These are phyloP conservation scores for Nannochloropsis oceanica DNA, from an alignment of 108 stramenopile species.

Conservation along the genomic window DNA sequence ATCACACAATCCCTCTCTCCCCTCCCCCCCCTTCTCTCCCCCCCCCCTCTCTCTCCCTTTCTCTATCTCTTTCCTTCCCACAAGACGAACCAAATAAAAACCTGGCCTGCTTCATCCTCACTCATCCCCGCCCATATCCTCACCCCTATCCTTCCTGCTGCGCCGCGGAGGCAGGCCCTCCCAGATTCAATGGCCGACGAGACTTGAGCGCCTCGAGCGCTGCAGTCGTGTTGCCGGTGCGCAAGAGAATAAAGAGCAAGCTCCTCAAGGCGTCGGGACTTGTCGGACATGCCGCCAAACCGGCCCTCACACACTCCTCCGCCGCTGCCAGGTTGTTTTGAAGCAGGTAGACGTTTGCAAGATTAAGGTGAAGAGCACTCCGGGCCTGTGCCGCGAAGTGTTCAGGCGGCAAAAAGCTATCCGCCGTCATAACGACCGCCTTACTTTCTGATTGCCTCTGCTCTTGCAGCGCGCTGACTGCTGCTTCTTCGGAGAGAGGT, in stretches of 20 bases:
- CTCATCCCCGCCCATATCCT: too few species aligned
- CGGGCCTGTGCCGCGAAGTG: background rate
- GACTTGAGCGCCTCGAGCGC: slow-evolving; percentile 6
- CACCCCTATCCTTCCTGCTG: too few species aligned
- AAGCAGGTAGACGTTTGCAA: slow-evolving; percentile 12
- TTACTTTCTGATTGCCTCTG: background rate
- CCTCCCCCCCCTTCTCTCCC: too few species aligned
- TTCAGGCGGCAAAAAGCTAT: background rate
- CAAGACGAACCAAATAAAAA: too few species aligned
- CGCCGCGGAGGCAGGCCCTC: background rate
- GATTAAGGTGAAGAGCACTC: slow-evolving; percentile 6
- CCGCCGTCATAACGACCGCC: background rate
- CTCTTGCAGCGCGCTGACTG: background rate
- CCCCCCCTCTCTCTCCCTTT: too few species aligned
- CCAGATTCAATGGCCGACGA: background rate
- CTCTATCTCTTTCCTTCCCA: too few species aligned
- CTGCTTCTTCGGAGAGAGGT: background rate
- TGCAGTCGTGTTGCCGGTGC: slow-evolving; percentile 7
- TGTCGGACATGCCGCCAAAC: background rate
- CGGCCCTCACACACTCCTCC: slow-evolving; percentile 1
- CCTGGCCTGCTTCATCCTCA: too few species aligned
- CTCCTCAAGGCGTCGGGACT: slow-evolving; percentile 3
- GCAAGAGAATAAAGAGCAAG: slow-evolving; percentile 12
- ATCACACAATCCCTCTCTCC: too few species aligned
- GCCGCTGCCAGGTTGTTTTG: background rate